A percentile compares a stretch with the other conserved stretches of the same genome.
phyloP scores from a whole-genome alignment of 257 asterid genomes.

The Solanum verrucosum region DNA sequence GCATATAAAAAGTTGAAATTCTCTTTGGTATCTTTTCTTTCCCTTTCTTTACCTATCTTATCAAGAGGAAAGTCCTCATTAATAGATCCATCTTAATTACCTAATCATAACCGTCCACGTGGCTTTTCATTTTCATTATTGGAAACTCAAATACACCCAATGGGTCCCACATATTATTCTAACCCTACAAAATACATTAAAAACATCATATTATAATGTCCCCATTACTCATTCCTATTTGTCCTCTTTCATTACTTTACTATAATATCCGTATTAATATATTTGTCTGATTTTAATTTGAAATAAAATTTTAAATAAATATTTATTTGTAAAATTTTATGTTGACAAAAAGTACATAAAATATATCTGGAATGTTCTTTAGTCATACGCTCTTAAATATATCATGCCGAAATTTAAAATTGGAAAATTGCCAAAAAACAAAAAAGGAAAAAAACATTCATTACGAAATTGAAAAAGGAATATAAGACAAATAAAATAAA shows the following conservation, averaged over 20 bases:
- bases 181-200: background rate
- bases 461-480: background rate
- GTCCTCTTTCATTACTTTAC: background rate
- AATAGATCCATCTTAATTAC: conserved; percentile 8
- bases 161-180: conserved; percentile 10
- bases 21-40: conserved; percentile 2
- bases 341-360: background rate
- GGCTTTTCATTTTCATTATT: conserved; percentile 1
- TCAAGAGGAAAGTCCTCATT: background rate
- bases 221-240: background rate
- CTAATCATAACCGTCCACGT: conserved; percentile 28
- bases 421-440: background rate
- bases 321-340: background rate
- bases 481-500: background rate
- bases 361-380: background rate
- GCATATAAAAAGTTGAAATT: background rate
- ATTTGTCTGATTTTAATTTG: background rate
- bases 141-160: conserved; percentile 2
- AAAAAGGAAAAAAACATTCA: no score
- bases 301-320: background rate
- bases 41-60: background rate
- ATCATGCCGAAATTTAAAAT: background rate
- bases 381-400: background rate
- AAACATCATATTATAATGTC: background rate
- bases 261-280: background rate